A percentile compares a stretch with the other conserved stretches of the same genome.
Conservation (phyloP, 495 filamentous ascomycete genomes). For the Jackrogersella multiformis region DNA sequence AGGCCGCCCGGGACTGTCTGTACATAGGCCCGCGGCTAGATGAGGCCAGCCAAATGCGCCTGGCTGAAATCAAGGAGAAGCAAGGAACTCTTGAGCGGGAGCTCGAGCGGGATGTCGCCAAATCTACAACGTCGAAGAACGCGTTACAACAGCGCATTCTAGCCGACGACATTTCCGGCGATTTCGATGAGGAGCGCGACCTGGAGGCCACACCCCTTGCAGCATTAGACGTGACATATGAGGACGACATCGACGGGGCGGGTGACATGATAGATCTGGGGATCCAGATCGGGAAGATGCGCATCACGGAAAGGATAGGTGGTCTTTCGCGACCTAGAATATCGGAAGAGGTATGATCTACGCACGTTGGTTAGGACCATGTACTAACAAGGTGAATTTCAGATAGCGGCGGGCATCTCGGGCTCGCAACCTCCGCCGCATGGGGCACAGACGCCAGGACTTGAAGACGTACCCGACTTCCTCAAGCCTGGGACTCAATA, state of each 20-base stretch:
- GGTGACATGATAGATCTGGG: constrained; percentile 76
- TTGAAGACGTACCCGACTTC: constrained; percentile 51
- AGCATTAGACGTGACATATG: constrained; percentile 68
- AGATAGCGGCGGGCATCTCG: constrained; percentile 47
- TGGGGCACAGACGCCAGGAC: constrained; percentile 23
- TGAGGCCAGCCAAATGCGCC: constrained; percentile 65
- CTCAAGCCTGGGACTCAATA: constrained; percentile 63
- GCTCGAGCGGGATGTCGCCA: constrained; percentile 64
- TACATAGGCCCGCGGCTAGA: constrained; percentile 70
- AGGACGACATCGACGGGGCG: constrained; percentile 66
- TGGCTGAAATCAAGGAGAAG: constrained; percentile 76
- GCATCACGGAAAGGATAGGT: constrained; percentile 77
- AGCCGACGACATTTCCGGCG: constrained; percentile 57
- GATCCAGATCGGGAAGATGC: constrained; percentile 72
- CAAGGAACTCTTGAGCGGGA: constrained; percentile 70
- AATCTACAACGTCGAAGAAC: constrained; percentile 43
- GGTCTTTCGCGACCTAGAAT: constrained; percentile 67
- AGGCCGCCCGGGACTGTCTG: constrained; percentile 69
- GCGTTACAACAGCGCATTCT: constrained; percentile 49
- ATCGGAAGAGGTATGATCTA: constrained; percentile 67
- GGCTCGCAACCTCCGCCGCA: constrained; percentile 23
- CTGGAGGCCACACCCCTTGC: constrained; percentile 65
- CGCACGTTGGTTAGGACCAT: not conserved
- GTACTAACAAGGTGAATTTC: constrained; percentile 10
- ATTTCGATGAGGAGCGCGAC: constrained; percentile 58